phyloP scores from a whole-genome alignment of 2,329 filamentous ascomycete genomes.

The Thielaviopsis punctulata region DNA sequence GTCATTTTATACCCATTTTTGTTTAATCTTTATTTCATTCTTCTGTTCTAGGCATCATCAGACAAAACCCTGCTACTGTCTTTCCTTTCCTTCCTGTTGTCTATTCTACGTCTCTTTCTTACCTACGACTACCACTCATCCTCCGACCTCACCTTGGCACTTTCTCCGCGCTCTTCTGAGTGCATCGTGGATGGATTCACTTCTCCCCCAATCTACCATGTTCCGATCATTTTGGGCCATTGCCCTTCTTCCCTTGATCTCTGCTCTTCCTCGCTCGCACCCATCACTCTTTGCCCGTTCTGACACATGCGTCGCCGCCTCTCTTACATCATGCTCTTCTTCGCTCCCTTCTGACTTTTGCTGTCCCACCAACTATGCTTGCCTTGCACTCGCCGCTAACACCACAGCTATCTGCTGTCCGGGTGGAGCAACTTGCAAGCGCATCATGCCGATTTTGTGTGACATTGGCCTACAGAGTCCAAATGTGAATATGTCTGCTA shows the following conservation, averaged over 20 bases:
- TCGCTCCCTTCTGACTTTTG: slow-evolving; percentile 49
- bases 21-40: not conserved
- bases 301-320: slow-evolving; percentile 21
- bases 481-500: slow-evolving; percentile 34
- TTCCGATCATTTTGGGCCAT: slow-evolving; percentile 17
- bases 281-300: slow-evolving; percentile 19
- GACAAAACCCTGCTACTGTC: not conserved
- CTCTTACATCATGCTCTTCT: slow-evolving; percentile 34
- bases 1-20: not conserved
- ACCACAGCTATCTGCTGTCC: slow-evolving; percentile 60
- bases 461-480: slow-evolving; percentile 44
- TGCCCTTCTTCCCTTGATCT: slow-evolving; percentile 22
- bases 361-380: slow-evolving; percentile 37
- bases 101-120: not conserved
- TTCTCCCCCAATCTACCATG: slow-evolving; percentile 18
- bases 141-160: not conserved
- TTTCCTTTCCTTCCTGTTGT: not conserved
- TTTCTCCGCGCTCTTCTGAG: not conserved
- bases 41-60: not conserved
- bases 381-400: slow-evolving; percentile 42
- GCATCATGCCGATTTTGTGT: slow-evolving; percentile 48
- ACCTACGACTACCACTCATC: too few species aligned
- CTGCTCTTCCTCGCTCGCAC: slow-evolving; percentile 23
- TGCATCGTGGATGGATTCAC: not conserved
- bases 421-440: slow-evolving; percentile 34